Percentiles rank a stretch among this genome's conserved stretches.
These are phyloP conservation scores for Pichia sp. DNA, from an alignment of 1,139 yeast genomes.

Conservation along the genomic window DNA sequence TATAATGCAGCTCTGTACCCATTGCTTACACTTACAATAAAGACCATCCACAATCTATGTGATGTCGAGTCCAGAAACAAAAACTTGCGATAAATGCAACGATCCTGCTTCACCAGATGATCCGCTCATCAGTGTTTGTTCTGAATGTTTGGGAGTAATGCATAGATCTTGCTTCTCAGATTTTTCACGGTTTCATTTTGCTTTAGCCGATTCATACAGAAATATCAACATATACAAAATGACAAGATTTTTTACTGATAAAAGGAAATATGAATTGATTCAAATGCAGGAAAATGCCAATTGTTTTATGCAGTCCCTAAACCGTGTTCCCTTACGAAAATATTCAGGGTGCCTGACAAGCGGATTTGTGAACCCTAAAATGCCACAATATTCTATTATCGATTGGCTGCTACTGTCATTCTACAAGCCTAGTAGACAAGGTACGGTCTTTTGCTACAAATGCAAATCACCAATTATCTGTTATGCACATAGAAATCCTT, in stretches of 20 bases:
- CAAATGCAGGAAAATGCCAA: not conserved
- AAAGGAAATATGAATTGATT: no score
- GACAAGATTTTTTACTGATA: not conserved
- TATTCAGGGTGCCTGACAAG: not conserved
- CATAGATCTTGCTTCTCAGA: not conserved
- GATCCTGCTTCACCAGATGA: no score
- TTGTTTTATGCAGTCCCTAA: not conserved
- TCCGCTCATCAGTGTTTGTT: not conserved
- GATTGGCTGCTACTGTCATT: not conserved
- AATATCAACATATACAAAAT: no score
- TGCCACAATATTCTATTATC: not conserved
- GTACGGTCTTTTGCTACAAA: not conserved
- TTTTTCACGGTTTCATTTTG: not conserved
- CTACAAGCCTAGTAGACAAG: not conserved
- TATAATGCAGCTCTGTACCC: no score
- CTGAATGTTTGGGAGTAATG: not conserved
- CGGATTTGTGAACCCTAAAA: not conserved
- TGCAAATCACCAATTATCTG: not conserved
- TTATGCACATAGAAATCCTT: not conserved
- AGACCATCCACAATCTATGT: no score
- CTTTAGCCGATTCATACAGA: not conserved
- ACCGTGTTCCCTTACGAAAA: not conserved
- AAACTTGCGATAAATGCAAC: no score
- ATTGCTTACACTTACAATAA: no score
- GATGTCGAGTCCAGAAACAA: no score